These are phyloP conservation scores for Cicer judaicum DNA, from an alignment of 306 rosid species.

Conservation along the genomic window DNA sequence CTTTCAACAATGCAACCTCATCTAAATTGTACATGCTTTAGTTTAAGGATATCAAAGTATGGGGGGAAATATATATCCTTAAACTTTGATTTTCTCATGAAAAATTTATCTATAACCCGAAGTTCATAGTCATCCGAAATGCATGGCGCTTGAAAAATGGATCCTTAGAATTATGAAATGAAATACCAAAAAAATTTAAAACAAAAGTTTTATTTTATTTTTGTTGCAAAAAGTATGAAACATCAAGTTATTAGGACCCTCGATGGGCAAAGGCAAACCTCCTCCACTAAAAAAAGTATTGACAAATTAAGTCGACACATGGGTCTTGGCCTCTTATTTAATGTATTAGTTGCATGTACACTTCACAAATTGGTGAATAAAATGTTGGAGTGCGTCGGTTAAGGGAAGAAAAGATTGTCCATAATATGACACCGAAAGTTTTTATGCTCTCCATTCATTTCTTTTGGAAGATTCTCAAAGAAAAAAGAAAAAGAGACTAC, in stretches of 20 bases:
- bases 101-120: too few relatives aligned
- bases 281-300: conserved; percentile 26
- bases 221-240: background rate
- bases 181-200: too few relatives aligned
- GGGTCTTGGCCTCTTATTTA: conserved; percentile 31
- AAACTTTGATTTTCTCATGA: too few relatives aligned
- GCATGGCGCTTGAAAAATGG: too few relatives aligned
- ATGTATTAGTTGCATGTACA: background rate
- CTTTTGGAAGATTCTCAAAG: conserved; percentile 33
- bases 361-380: conserved; percentile 27
- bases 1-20: too few relatives aligned
- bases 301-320: conserved; percentile 38
- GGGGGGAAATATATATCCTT: too few relatives aligned
- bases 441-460: conserved; percentile 18
- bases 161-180: too few relatives aligned
- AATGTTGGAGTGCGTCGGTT: conserved; percentile 25
- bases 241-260: conserved; percentile 31
- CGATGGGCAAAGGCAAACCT: conserved; percentile 28
- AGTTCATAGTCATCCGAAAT: too few relatives aligned
- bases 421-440: conserved; percentile 43
- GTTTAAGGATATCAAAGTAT: too few relatives aligned
- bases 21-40: too few relatives aligned
- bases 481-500: background rate
- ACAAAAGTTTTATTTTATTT: too few relatives aligned
- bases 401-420: background rate